Conservation (phyloP, 1,284 basidiomycete genomes). For the Ustilago sp. region DNA sequence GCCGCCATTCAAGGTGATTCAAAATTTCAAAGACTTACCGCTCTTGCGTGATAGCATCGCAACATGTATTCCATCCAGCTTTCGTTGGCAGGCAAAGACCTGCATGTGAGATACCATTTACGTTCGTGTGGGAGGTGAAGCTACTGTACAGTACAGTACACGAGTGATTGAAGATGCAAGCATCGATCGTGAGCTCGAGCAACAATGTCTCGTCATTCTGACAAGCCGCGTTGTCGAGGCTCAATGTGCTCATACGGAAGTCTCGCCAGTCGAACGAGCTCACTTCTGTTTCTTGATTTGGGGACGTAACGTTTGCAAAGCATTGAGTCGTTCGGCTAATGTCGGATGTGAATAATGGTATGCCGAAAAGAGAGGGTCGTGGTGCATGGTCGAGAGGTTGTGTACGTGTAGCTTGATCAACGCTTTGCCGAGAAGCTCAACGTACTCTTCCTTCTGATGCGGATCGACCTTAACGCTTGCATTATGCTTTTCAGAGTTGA, state of each 20-base stretch:
- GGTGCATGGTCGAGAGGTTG: constrained; percentile 67
- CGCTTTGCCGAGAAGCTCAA: constrained; percentile 58
- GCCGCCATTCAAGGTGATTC: neutral
- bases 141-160: neutral
- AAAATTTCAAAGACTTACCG: neutral
- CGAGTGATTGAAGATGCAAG: too few relatives aligned
- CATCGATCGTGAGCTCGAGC: neutral
- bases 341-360: constrained; percentile 68
- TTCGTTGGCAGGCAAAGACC: too few relatives aligned
- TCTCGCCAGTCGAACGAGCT: neutral
- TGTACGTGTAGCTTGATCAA: constrained; percentile 67
- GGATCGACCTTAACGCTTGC: constrained; percentile 33
- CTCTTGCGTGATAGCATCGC: neutral
- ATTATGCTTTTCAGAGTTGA: constrained; percentile 31
- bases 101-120: too few relatives aligned
- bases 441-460: constrained; percentile 57
- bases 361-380: constrained; percentile 66
- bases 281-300: constrained; percentile 29
- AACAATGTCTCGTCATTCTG: neutral
- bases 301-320: constrained; percentile 39
- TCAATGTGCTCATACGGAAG: neutral
- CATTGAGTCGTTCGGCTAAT: constrained; percentile 61
- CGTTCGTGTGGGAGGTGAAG: neutral
- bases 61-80: neutral
- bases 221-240: neutral